Conservation (phyloP, 495 filamentous ascomycete genomes). For the Articulospora tetracladia region DNA sequence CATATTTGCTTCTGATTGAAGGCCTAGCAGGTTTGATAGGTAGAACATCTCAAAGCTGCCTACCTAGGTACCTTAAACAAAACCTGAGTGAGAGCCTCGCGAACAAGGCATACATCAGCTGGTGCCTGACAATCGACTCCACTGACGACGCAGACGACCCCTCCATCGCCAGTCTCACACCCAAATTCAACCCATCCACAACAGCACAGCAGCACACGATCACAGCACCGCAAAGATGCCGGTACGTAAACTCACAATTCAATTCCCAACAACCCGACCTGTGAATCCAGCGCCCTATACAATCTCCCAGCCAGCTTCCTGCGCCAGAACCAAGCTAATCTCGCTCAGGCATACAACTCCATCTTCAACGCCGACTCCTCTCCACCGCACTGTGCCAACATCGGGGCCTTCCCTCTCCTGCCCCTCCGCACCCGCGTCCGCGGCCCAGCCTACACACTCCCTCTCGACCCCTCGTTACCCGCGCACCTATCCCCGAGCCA, state of each 20-base stretch:
- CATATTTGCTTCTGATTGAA: too few species aligned
- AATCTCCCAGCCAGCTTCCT: neutral
- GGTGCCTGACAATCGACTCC: neutral
- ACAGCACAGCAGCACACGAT: neutral
- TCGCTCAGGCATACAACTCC: slow-evolving; percentile 78
- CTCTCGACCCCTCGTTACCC: slow-evolving; percentile 59
- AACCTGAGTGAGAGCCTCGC: neutral
- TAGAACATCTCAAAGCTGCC: too few species aligned
- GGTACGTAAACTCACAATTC: slow-evolving; percentile 4
- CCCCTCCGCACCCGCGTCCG: slow-evolving; percentile 90
- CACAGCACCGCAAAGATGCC: slow-evolving; percentile 13
- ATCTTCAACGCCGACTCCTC: slow-evolving; percentile 78
- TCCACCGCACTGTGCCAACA: slow-evolving; percentile 12
- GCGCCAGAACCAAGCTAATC: neutral
- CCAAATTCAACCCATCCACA: neutral
- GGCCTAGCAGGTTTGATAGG: too few species aligned
- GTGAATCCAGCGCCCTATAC: neutral
- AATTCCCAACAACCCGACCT: neutral
- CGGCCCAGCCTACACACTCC: slow-evolving; percentile 83
- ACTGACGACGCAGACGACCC: slow-evolving; percentile 6
- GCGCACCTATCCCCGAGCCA: slow-evolving; percentile 70
- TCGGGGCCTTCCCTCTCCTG: slow-evolving; percentile 92
- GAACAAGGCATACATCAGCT: neutral
- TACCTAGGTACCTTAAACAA: neutral
- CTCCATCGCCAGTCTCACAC: slow-evolving; percentile 3